These are phyloP conservation scores for Ascoidea asiatica DNA, from an alignment of 805 yeast species.

Conservation along the genomic window DNA sequence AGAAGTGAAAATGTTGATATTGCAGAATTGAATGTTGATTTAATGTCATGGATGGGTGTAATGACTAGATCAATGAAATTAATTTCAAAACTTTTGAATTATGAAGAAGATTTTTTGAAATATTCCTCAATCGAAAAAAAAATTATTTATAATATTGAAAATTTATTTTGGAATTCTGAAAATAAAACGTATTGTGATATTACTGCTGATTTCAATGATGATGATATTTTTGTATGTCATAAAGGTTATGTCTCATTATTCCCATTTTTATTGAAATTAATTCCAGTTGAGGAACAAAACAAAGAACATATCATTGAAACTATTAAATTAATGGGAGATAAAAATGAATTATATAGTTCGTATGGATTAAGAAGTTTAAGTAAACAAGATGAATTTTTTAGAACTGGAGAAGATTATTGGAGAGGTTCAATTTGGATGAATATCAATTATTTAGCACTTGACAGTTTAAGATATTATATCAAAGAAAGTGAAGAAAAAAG, in stretches of 20 bases:
- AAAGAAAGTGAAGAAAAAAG: constrained; percentile 13
- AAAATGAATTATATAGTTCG: constrained; percentile 60
- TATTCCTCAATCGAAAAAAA: constrained; percentile 41
- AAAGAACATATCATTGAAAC: constrained; percentile 20
- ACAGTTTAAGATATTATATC: constrained; percentile 48
- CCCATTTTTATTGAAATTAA: constrained; percentile 67
- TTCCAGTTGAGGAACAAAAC: constrained; percentile 35
- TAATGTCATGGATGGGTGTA: constrained; percentile 85
- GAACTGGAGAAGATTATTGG: constrained; percentile 88
- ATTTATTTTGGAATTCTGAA: constrained; percentile 67
- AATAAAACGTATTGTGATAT: constrained; percentile 70
- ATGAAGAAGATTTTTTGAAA: constrained; percentile 40
- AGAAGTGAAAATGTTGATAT: constrained; percentile 68
- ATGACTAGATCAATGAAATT: constrained; percentile 75
- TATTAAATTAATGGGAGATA: constrained; percentile 48
- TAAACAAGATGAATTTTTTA: constrained; percentile 47
- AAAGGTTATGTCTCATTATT: constrained; percentile 78
- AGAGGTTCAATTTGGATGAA: constrained; percentile 89
- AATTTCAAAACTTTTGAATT: constrained; percentile 51
- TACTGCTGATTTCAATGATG: constrained; percentile 62
- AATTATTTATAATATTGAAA: constrained; percentile 52
- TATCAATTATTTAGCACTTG: constrained; percentile 73
- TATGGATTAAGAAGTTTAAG: constrained; percentile 79
- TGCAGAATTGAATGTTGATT: constrained; percentile 84
- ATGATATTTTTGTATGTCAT: constrained; percentile 61